Evolutionary conservation across 1,284 basidiomycete genomes (phyloP).

Genomic region (Papiliotrema laurentii): DNA sequence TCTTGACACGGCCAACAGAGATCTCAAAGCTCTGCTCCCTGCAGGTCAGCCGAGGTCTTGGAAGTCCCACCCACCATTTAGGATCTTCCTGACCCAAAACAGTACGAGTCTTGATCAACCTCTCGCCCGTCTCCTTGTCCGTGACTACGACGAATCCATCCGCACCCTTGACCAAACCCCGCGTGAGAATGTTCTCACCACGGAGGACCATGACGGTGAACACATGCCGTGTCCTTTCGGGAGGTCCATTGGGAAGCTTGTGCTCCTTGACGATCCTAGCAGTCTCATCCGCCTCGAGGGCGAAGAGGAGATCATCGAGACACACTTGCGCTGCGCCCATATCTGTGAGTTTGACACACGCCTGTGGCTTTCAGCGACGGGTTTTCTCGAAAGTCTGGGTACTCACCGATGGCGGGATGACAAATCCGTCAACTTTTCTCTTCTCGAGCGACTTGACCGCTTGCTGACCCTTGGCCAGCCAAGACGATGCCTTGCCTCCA

Average conservation of each 20-base stretch:
- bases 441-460: conserved; percentile 41
- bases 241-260: conserved; percentile 9
- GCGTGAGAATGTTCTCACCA: conserved; percentile 38
- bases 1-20: conserved; percentile 24
- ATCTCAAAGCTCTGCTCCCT: conserved; percentile 45
- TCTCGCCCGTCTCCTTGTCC: conserved; percentile 30
- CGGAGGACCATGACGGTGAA: conserved; percentile 38
- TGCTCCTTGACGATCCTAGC: conserved; percentile 35
- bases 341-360: conserved; percentile 46
- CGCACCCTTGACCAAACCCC: conserved; percentile 29
- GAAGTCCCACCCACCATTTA: conserved; percentile 28
- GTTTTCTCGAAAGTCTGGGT: not conserved
- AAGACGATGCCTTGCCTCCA: conserved; percentile 41
- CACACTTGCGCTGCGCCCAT: conserved; percentile 37
- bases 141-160: conserved; percentile 40
- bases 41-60: conserved; percentile 3
- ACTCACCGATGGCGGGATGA: conserved; percentile 35
- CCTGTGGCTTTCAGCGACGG: conserved; percentile 11
- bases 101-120: conserved; percentile 44
- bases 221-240: conserved; percentile 15
- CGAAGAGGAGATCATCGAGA: conserved; percentile 38
- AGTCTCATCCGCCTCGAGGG: conserved; percentile 43
- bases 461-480: conserved; percentile 47
- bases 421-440: conserved; percentile 37
- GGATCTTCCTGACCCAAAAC: conserved; percentile 43